Conservation (phyloP, 2,329 filamentous ascomycete genomes). For the Juglanconis oblonga region DNA sequence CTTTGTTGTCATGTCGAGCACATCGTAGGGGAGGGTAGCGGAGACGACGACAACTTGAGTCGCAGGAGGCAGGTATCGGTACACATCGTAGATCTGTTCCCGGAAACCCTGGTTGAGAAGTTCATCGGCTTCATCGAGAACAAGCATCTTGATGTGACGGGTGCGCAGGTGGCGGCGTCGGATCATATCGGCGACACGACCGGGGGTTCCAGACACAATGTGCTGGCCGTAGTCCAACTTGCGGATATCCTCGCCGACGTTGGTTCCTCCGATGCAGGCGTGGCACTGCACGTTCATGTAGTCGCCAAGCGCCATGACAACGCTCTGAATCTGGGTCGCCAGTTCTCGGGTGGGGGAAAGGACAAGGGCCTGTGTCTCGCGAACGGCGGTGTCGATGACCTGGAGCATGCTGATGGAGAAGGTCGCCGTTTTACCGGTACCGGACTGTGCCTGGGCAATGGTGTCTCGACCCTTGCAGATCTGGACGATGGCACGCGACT, state of each 20-base stretch:
- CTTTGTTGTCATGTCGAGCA: constrained; percentile 98
- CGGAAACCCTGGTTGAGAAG: constrained; percentile 96
- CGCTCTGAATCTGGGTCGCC: constrained; percentile 99
- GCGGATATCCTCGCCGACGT: constrained; percentile 98
- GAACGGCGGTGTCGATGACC: constrained; percentile 93
- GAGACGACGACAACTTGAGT: constrained; percentile 98
- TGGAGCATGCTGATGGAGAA: constrained; percentile 99
- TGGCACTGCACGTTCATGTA: constrained; percentile 99
- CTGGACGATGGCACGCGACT: constrained; percentile 97
- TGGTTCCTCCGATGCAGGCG: constrained; percentile 98
- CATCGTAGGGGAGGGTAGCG: constrained; percentile 98
- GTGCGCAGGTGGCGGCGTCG: constrained; percentile 96
- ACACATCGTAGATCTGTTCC: constrained; percentile 99
- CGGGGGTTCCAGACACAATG: constrained; percentile 95
- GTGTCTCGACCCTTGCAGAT: constrained; percentile 99
- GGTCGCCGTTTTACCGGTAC: constrained; percentile 99
- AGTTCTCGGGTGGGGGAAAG: constrained; percentile 97
- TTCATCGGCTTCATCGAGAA: constrained; percentile 98
- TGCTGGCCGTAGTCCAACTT: constrained; percentile 93
- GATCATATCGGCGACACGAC: constrained; percentile 99
- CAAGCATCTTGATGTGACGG: constrained; percentile 99
- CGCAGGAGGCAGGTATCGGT: constrained; percentile 95
- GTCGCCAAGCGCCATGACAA: constrained; percentile 96
- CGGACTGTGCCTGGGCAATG: constrained; percentile 96
- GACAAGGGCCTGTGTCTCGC: constrained; percentile 97